phyloP scores from a whole-genome alignment of 345 rosid genomes.

The Salix viminalis region DNA sequence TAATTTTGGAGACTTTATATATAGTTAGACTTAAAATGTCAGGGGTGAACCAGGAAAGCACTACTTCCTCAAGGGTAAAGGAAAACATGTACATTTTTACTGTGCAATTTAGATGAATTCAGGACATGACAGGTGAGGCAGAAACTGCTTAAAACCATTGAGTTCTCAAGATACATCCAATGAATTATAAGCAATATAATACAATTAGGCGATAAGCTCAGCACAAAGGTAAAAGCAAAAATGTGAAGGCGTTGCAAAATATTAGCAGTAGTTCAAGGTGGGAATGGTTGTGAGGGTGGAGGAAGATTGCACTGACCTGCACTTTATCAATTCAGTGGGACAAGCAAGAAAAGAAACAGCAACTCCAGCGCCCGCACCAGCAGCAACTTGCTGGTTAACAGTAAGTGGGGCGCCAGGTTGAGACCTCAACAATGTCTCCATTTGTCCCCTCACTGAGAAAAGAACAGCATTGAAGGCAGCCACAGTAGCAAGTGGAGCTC shows the following conservation, averaged over 20 bases:
- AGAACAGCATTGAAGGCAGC: conserved; percentile 96
- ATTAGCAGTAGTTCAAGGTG: not conserved
- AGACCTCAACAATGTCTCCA: conserved; percentile 81
- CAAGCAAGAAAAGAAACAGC: conserved; percentile 98
- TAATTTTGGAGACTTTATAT: not conserved
- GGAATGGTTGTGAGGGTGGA: not conserved
- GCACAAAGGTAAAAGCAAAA: too few relatives aligned
- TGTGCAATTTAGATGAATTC: not conserved
- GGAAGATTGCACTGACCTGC: conserved; percentile 54
- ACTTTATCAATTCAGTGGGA: conserved; percentile 95
- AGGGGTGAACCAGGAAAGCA: not conserved
- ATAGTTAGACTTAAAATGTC: not conserved
- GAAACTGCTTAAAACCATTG: not conserved
- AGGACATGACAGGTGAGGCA: not conserved
- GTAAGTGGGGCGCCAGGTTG: conserved; percentile 76
- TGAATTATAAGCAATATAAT: too few relatives aligned
- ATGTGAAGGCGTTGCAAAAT: not conserved
- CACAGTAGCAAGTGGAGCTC: conserved; percentile 97
- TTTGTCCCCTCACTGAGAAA: conserved; percentile 89
- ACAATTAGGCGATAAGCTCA: too few relatives aligned
- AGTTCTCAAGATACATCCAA: not conserved
- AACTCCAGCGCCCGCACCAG: conserved; percentile 91
- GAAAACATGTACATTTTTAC: not conserved
- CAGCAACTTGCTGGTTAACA: conserved; percentile 66
- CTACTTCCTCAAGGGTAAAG: not conserved